A percentile compares a stretch with the other conserved stretches of the same genome.
Evolutionary conservation across 2,329 filamentous ascomycete species (phyloP).

Genomic region (Sordariomycetes sp.): DNA sequence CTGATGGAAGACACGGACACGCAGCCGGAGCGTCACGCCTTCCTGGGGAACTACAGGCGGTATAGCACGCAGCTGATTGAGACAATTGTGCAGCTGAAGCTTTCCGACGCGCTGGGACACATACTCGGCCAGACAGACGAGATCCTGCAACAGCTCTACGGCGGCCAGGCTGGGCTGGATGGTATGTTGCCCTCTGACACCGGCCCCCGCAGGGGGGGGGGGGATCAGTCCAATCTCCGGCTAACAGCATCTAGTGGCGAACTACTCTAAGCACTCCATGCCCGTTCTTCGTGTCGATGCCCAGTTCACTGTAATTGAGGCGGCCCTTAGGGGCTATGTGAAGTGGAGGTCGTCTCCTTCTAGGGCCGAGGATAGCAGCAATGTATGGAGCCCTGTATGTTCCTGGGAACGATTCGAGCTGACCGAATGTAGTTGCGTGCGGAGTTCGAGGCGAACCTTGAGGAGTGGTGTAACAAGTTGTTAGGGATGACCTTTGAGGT

Average conservation of each 20-base stretch:
- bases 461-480: conserved; percentile 61
- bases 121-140: conserved; percentile 70
- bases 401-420: neutral
- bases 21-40: conserved; percentile 83
- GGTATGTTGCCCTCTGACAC: conserved; percentile 29
- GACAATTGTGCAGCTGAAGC: conserved; percentile 66
- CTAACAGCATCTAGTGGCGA: conserved; percentile 24
- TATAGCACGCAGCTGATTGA: conserved; percentile 86
- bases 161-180: conserved; percentile 52
- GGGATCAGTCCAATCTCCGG: neutral
- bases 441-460: conserved; percentile 48
- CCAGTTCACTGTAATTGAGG: conserved; percentile 80
- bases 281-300: conserved; percentile 73
- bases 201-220: too few species aligned
- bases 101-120: conserved; percentile 75
- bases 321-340: conserved; percentile 75
- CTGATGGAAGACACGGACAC: conserved; percentile 92
- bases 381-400: conserved; percentile 11
- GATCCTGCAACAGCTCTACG: conserved; percentile 63
- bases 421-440: neutral
- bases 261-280: conserved; percentile 56
- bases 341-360: conserved; percentile 48
- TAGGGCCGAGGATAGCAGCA: conserved; percentile 10
- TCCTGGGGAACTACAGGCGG: conserved; percentile 86
- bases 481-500: conserved; percentile 57